Percentiles rank a stretch among this genome's conserved stretches.
Conservation (phyloP, 306 rosid genomes). For the Elaeagnus macrophylla region DNA sequence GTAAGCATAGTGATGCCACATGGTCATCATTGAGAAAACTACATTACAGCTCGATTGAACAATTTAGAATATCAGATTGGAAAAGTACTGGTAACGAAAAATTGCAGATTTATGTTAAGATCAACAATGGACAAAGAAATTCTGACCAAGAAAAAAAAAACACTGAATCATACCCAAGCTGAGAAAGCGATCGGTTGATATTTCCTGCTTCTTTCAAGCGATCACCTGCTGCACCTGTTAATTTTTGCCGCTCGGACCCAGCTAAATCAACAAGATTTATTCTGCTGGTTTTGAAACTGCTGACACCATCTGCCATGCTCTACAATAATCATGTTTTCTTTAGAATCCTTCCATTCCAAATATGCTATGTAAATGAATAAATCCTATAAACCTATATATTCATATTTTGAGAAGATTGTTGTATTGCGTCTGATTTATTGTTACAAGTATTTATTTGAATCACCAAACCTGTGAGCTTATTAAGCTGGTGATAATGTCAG, state of each 20-base stretch:
- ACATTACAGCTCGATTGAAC: too few species aligned
- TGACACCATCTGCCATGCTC: conserved; percentile 65
- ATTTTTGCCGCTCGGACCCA: conserved; percentile 92
- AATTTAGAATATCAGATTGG: too few species aligned
- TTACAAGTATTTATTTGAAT: too few species aligned
- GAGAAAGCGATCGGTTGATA: conserved; percentile 95
- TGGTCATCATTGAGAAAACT: too few species aligned
- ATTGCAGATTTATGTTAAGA: too few species aligned
- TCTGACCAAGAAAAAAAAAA: neutral
- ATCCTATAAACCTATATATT: neutral
- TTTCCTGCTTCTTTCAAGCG: conserved; percentile 98
- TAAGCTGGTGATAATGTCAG: too few species aligned
- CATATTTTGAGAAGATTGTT: too few species aligned
- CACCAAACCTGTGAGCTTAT: too few species aligned
- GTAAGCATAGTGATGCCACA: too few species aligned
- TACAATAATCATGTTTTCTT: conserved; percentile 37
- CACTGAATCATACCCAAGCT: conserved; percentile 73
- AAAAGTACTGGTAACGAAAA: too few species aligned
- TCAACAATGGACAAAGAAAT: too few species aligned
- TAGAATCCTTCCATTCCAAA: conserved; percentile 4
- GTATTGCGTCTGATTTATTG: too few species aligned
- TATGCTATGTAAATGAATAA: neutral
- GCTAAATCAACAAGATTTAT: conserved; percentile 97
- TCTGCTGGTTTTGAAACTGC: conserved; percentile 93
- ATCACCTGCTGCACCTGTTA: conserved; percentile 96